phyloP scores from a whole-genome alignment of 441 rosid genomes.

The Arabidopsis hybrid region DNA sequence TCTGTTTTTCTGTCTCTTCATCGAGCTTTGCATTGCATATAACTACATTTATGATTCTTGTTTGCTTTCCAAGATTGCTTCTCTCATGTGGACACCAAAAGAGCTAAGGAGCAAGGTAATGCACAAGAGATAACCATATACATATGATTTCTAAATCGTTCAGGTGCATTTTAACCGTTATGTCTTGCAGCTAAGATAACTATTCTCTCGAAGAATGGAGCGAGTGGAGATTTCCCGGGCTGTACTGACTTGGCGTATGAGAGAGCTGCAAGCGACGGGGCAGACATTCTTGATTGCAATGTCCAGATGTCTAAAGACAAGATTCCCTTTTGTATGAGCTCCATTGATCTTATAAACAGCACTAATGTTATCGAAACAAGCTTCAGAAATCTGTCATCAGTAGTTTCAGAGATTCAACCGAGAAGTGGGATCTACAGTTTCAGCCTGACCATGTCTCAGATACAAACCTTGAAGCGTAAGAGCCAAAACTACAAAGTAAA shows the following conservation, averaged over 20 bases:
- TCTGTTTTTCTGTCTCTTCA: slow-evolving; percentile 6
- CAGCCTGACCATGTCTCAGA: slow-evolving; percentile 54
- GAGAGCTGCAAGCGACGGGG: slow-evolving; percentile 53
- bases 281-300: slow-evolving; percentile 58
- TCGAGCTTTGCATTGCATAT: not conserved
- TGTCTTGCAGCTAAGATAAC: slow-evolving; percentile 44
- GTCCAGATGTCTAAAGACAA: slow-evolving; percentile 63
- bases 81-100: slow-evolving; percentile 55
- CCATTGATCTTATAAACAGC: slow-evolving; percentile 55
- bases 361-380: slow-evolving; percentile 48
- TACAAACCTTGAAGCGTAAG: slow-evolving; percentile 57
- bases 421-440: slow-evolving; percentile 52
- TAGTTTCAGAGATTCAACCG: slow-evolving; percentile 46
- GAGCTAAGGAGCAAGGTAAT: slow-evolving; percentile 57
- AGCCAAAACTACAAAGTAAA: not conserved
- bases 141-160: slow-evolving; percentile 7
- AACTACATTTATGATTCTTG: slow-evolving; percentile 5
- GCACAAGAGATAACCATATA: slow-evolving; percentile 9
- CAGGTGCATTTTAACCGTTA: slow-evolving; percentile 16
- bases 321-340: slow-evolving; percentile 54
- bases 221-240: slow-evolving; percentile 63
- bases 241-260: slow-evolving; percentile 61
- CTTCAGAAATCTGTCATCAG: slow-evolving; percentile 45
- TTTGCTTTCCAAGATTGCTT: slow-evolving; percentile 64
- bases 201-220: slow-evolving; percentile 57